phyloP scores from a whole-genome alignment of 1,284 basidiomycete species.

The Ustilago cynodontis region DNA sequence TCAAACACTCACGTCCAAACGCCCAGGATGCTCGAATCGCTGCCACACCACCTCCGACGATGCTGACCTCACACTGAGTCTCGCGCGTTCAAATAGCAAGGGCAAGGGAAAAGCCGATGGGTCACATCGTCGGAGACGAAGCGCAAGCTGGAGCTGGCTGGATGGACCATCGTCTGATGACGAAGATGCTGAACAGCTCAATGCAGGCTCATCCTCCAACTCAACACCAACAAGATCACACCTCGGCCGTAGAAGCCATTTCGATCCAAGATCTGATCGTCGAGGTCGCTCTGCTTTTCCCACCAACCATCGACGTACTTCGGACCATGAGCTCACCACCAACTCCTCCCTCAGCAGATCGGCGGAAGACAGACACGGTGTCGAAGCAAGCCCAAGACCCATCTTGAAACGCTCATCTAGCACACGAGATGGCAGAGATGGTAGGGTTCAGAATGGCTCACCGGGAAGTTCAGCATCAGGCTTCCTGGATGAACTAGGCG shows the following conservation, averaged over 20 bases:
- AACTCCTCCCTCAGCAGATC: constrained; percentile 4
- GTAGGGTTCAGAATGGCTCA: constrained; percentile 19
- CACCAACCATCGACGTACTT: constrained; percentile 22
- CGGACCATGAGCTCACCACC: constrained; percentile 29
- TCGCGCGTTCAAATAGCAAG: constrained; percentile 37
- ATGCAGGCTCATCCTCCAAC: constrained; percentile 10
- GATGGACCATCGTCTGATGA: constrained; percentile 19
- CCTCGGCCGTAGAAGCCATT: not conserved
- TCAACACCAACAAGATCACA: constrained; percentile 20
- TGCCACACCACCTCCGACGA: constrained; percentile 46
- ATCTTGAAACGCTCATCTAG: constrained; percentile 44
- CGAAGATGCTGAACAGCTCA: not conserved
- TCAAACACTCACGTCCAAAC: constrained; percentile 36
- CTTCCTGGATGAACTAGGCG: constrained; percentile 32
- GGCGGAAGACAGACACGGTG: constrained; percentile 11
- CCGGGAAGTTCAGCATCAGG: constrained; percentile 14
- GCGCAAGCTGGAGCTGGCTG: constrained; percentile 34
- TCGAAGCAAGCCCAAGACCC: constrained; percentile 35
- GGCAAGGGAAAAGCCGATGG: constrained; percentile 28
- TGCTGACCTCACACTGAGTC: constrained; percentile 42
- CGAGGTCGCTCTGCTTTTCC: constrained; percentile 26
- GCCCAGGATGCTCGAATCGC: constrained; percentile 32
- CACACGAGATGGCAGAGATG: constrained; percentile 32
- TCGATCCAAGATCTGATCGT: not conserved
- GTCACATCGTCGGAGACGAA: constrained; percentile 13